Percentiles rank a stretch among this genome's conserved stretches.
Evolutionary conservation across 2,329 filamentous ascomycete genomes (phyloP).

Genomic region (Fonsecaea erecta): DNA sequence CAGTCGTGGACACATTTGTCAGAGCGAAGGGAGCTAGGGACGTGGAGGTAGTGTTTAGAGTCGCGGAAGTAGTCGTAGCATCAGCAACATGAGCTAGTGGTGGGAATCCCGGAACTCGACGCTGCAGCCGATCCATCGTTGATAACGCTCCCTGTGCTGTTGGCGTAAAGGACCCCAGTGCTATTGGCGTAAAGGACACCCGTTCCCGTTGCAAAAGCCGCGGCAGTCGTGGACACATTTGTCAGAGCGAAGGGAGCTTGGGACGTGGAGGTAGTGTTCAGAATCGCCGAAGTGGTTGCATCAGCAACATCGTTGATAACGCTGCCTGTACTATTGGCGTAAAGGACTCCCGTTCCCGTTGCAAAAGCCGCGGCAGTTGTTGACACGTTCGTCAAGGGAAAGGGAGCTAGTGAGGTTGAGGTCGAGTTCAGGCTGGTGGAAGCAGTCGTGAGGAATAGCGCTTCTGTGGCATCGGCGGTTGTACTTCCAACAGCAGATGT

Average conservation of each 20-base stretch:
- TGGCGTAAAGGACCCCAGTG: no score
- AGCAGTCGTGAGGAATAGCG: conserved; percentile 1
- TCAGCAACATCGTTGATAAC: background rate
- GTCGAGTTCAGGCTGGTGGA: background rate
- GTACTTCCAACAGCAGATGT: background rate
- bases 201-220: background rate
- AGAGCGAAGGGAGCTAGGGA: background rate
- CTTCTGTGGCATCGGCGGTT: background rate
- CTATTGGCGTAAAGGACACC: no score
- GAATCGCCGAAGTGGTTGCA: conserved; percentile 1
- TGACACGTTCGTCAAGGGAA: background rate
- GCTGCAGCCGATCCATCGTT: no score
- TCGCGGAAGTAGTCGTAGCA: background rate
- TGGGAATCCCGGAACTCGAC: no score
- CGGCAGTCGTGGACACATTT: background rate
- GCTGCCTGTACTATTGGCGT: background rate
- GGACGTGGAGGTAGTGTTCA: background rate
- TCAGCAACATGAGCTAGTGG: no score
- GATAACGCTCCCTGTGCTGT: background rate
- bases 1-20: no score
- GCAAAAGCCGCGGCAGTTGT: background rate
- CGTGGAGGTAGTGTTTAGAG: background rate
- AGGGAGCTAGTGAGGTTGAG: background rate
- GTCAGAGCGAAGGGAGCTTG: background rate
- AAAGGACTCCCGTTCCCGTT: no score